Conservation (phyloP, 2,329 filamentous ascomycete species). For the Basipetospora sp. region DNA sequence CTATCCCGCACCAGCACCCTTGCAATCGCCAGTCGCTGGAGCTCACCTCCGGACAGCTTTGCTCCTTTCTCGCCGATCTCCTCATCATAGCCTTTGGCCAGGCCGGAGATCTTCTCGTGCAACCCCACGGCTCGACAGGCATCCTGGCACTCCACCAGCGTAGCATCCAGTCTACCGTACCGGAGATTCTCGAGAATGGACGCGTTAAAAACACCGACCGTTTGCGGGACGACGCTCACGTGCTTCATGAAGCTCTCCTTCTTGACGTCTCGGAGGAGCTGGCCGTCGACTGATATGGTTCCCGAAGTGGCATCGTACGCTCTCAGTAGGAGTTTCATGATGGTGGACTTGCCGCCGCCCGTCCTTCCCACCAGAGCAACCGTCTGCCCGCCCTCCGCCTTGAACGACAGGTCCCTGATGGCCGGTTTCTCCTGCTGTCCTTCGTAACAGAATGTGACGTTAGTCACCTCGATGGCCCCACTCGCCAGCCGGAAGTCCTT, state of each 20-base stretch:
- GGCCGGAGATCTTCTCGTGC: constrained; percentile 47
- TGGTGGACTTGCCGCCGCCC: constrained; percentile 47
- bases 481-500: constrained; percentile 26
- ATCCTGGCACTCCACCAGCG: constrained; percentile 42
- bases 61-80: constrained; percentile 33
- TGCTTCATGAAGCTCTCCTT: constrained; percentile 41
- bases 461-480: constrained; percentile 37
- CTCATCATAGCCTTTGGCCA: constrained; percentile 36
- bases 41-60: constrained; percentile 35
- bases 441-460: constrained; percentile 42
- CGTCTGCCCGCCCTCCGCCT: constrained; percentile 35
- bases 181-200: constrained; percentile 50
- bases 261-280: constrained; percentile 44
- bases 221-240: constrained; percentile 51
- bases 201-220: constrained; percentile 48
- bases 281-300: constrained; percentile 40
- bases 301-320: constrained; percentile 44
- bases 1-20: constrained; percentile 19
- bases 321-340: constrained; percentile 44
- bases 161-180: constrained; percentile 47
- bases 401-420: constrained; percentile 33
- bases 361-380: constrained; percentile 48
- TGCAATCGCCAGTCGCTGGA: constrained; percentile 34
- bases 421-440: constrained; percentile 25
- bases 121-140: constrained; percentile 48